Base-by-base conservation (phyloP, 257 asterid genomes). In the Penstemon eatonii region DNA sequence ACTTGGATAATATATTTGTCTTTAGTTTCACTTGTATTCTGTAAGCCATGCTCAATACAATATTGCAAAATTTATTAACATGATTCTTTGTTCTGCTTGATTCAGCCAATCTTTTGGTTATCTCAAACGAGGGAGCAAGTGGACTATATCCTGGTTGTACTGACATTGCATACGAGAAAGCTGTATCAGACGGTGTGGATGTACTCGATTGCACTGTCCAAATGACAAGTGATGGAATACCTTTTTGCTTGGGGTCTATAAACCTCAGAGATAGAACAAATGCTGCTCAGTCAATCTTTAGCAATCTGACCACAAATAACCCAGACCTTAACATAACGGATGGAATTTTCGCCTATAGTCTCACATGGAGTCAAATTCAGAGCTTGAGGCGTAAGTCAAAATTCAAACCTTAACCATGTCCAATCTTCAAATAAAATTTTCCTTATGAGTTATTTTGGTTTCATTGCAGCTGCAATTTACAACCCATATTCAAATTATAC, bases 131-230 rank as follows among this genome's bases (percentile, higher is more conserved):
- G 84, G 99, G 97, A 79, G 95, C 96, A 61, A 88, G 97, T 70
- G 99, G 97, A 41, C 81, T 68, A 49, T 88, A 81, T 73, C 95
- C 99, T 45, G 97, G 96, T n/a, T 88, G 97, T 71, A 93, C 97
- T 4, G 76, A 93, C 67, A 43, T 1, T 67, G 89, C 99, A 19
- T 90, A 90, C 47, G 39, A 15, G n/a, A 75, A 77, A 75, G 97
- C 97, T 75, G 83, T 85, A 57, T 63, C 85, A 13, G 95, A 89
- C 73, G 95, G 92, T 64, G 96, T 66, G 44, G 95, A 93, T 69
- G 65, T 90, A 57, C 80, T 93, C 2, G 96, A 83, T 76, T 90
- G 97, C 80, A 88, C 91, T 4, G 92, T 93, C 69, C 99, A 93
- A 77, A 84, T 93, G 73, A 75, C 97, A 10, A 82, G 66, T 68